Evolutionary conservation across 179 eudicot genomes (phyloP), one percentile per base, ranked within the genome.

Genomic region (Silene vulgaris): DNA sequence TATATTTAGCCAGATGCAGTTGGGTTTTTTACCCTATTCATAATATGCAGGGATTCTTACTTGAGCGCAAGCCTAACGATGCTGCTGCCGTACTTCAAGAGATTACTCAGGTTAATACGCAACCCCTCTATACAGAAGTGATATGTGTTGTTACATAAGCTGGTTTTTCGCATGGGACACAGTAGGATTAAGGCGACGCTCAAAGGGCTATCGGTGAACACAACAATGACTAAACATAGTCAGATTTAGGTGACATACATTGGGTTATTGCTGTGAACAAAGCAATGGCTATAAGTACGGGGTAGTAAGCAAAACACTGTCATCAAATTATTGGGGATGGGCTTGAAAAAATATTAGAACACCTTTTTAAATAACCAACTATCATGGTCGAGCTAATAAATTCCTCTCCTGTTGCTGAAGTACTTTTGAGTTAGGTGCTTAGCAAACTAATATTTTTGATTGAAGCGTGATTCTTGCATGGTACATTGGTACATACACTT

Each of bases 81-180:
- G 93, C 99, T 78, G 97, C 97, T 62, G 74, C 90, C 45, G 63
- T 88, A 60, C 83, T 95, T 89, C 87, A 88, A 81, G 81, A 73
- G 50, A 78, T 90, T 61, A 81, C 79, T 82, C 89, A 88, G 99
- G 99, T 90, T 72, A 60, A n/a, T 32, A 28, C 43, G 40, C 16
- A 13, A 71, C 64, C 43, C 37, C 12, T 52, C 17, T 6, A 5
- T 40, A 32, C 65, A 13, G 43, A 64, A 8, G 71, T 29, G 28
- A 3, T 65, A 3, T 35, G 20, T 19, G 54, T 20, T 69, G 57
- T 59, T 23, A 20, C 17, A 45, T 17, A 69, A 69, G 32, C 48
- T 69, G 17, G 35, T 45, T 69, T 69, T 9, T 17, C 3, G 3
- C 37, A 52, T 68, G 45, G 21, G 48, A 69, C 19, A 37, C 3